Evolutionary conservation across 2,329 filamentous ascomycete genomes (phyloP), one percentile per base, ranked within the genome.

Genomic region (Botrytis squamosa): DNA sequence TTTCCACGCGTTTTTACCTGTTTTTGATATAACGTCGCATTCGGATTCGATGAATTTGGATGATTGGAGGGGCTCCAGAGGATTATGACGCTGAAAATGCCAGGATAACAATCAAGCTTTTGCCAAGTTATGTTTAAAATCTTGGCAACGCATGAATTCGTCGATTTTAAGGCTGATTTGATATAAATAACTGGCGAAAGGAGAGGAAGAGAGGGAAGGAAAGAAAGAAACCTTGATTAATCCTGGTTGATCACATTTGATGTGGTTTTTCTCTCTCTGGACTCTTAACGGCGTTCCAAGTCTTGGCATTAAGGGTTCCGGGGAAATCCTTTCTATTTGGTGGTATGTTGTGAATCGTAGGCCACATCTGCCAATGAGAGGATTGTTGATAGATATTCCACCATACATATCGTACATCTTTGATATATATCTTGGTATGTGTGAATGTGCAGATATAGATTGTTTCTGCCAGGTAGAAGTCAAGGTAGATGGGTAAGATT

Each of bases 91-190:
- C 75, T 67, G 71, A 69, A 42, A 55, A n/a, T 70, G 25, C 73
- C 73, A 59, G 73, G 67, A 29, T 57, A 25, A 25, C 18, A 73
- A 75, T 67, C 77, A 78, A 77, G 76, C 77, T 76, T 75, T 77
- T 76, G 75, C 76, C 77, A 78, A 77, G 77, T 62, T 59, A 18
- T 20, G 57, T 22, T 38, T 55, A 55, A 38, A 20, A 55, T 40
- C 65, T 67, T 67, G 65, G 46, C 65, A 67, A 55, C 8, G 46
- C 36, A 55, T 55, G 29, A 70, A 29, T n/a, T 7, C 2, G 52
- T 18, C 8, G 12, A 25, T 69, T 42, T 57, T 33, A 25, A 57
- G 52, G 52, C 52, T 57, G 52, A 57, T 57, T 57, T 57, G 14
- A 57, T 57, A 57, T 57, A 57, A 29, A 57, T 57, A 57, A 57